Evolutionary conservation across 2,329 filamentous ascomycete genomes (phyloP).

Genomic region (Colletotrichum sojae): DNA sequence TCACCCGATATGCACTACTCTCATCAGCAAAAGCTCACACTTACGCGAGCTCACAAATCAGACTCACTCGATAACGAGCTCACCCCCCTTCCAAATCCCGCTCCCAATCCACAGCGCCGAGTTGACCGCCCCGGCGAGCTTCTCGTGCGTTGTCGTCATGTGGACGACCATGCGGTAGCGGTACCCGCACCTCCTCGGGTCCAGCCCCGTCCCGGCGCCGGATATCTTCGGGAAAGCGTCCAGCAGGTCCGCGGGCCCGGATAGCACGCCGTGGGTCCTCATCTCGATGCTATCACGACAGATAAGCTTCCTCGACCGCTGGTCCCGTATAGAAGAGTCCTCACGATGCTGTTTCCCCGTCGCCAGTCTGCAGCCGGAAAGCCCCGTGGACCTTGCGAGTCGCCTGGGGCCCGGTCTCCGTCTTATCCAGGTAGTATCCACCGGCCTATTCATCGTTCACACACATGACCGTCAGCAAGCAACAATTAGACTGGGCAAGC

Average conservation of each 20-base stretch:
- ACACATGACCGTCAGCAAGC: slow-evolving; percentile 29
- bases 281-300: not conserved
- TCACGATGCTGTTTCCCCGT: slow-evolving; percentile 49
- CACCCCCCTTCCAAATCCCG: slow-evolving; percentile 54
- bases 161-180: slow-evolving; percentile 63
- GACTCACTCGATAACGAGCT: slow-evolving; percentile 31
- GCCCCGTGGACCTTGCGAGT: slow-evolving; percentile 42
- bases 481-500: too few relatives aligned
- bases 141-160: slow-evolving; percentile 63
- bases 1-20: not conserved
- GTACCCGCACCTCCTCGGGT: slow-evolving; percentile 59
- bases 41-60: not conserved
- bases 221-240: slow-evolving; percentile 52
- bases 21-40: not conserved
- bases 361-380: slow-evolving; percentile 62
- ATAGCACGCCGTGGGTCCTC: slow-evolving; percentile 59
- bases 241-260: slow-evolving; percentile 58
- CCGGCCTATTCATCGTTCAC: not conserved
- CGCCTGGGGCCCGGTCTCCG: too few relatives aligned
- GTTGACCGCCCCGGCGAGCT: slow-evolving; percentile 63
- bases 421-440: slow-evolving; percentile 1
- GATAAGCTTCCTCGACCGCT: not conserved
- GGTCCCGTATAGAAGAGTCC: slow-evolving; percentile 43
- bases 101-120: slow-evolving; percentile 64
- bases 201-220: slow-evolving; percentile 49